Percentiles rank a stretch among this genome's conserved stretches.
Evolutionary conservation across 805 yeast species (phyloP).

Genomic region (Torulaspora maleeae): DNA sequence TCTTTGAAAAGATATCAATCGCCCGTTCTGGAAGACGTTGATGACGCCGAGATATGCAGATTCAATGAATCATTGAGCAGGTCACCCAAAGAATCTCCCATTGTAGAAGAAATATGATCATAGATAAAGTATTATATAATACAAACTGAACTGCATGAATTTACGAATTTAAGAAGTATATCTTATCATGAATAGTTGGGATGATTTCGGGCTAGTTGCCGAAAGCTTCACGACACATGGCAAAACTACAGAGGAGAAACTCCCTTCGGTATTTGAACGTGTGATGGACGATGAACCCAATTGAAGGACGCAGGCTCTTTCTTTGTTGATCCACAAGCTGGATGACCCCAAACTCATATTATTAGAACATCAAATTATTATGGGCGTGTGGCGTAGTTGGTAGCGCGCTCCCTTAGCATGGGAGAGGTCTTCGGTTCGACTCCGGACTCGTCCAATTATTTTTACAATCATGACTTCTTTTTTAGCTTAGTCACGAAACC

Average conservation of each 20-base stretch:
- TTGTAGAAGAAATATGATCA: constrained; percentile 29
- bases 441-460: constrained; percentile 66
- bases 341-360: too few species aligned
- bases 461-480: constrained; percentile 3
- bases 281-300: too few species aligned
- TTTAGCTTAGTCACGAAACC: neutral
- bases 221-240: too few species aligned
- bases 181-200: neutral
- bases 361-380: neutral
- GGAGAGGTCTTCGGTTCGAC: constrained; percentile 78
- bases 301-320: too few species aligned
- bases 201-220: neutral
- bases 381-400: constrained; percentile 82
- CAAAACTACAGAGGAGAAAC: too few species aligned
- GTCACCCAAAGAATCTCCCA: constrained; percentile 26
- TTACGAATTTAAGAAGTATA: neutral
- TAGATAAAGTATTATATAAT: neutral
- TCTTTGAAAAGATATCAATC: constrained; percentile 13
- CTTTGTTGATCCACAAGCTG: too few species aligned
- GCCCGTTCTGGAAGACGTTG: constrained; percentile 33
- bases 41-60: constrained; percentile 33
- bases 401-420: constrained; percentile 80
- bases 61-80: constrained; percentile 24
- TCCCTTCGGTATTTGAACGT: too few species aligned
- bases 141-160: neutral